phyloP scores from a whole-genome alignment of 176 grass and related monocot genomes.

The Zoysia pacifica region DNA sequence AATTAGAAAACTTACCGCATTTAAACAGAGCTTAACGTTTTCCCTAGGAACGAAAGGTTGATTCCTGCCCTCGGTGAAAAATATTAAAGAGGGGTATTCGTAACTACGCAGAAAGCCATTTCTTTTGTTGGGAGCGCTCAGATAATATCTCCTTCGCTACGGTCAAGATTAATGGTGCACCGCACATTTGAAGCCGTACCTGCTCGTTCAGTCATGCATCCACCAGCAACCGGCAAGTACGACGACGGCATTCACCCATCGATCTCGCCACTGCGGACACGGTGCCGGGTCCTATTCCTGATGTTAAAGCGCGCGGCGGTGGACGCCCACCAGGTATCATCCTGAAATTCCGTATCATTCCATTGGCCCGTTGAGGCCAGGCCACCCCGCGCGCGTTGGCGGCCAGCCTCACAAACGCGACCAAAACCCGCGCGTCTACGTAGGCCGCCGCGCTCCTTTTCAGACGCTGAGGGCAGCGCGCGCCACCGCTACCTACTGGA shows the following conservation, averaged over 20 bases:
- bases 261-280: not conserved
- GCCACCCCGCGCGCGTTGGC: not conserved
- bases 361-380: constrained; percentile 36
- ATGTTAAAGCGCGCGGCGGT: not conserved
- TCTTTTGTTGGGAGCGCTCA: too few species aligned
- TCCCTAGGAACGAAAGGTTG: too few species aligned
- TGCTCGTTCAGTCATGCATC: not conserved
- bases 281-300: constrained; percentile 16
- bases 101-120: too few species aligned
- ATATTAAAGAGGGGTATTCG: too few species aligned
- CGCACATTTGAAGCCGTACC: too few species aligned
- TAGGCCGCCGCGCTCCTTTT: not conserved
- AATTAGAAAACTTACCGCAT: too few species aligned
- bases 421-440: not conserved
- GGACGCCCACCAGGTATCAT: not conserved
- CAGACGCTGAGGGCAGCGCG: not conserved
- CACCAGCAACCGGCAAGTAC: not conserved
- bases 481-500: not conserved
- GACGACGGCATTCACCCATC: not conserved
- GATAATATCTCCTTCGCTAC: too few species aligned
- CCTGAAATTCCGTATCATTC: not conserved
- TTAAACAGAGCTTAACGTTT: not conserved
- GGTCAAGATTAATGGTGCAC: too few species aligned
- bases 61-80: too few species aligned
- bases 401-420: constrained; percentile 40